Percentiles rank a stretch among this genome's conserved stretches.
Conservation (phyloP, 108 stramenopile species). For the Cyclotella sp. region DNA sequence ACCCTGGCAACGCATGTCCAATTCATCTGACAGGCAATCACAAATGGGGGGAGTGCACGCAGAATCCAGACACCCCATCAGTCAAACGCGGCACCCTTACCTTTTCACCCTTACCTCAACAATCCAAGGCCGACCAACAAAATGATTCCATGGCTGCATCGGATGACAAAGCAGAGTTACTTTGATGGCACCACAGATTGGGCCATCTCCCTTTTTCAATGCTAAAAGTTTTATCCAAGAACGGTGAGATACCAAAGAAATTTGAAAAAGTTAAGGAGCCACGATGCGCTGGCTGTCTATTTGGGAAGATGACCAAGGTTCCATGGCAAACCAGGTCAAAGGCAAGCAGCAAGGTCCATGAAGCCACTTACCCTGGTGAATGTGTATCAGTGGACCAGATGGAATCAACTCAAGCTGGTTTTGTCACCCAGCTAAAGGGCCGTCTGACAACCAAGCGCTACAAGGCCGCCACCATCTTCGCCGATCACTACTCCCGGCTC, state of each 20-base stretch:
- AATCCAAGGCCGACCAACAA: too few relatives aligned
- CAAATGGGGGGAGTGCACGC: slow-evolving; percentile 20
- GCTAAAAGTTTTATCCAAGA: slow-evolving; percentile 1
- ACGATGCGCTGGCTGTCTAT: slow-evolving; percentile 21
- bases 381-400: too few relatives aligned
- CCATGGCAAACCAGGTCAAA: too few relatives aligned
- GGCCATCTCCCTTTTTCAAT: slow-evolving; percentile 1
- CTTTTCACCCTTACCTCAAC: too few relatives aligned
- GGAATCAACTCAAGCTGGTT: too few relatives aligned
- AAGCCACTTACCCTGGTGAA: too few relatives aligned
- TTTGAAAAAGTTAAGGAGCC: slow-evolving; percentile 17
- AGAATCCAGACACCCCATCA: background rate
- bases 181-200: slow-evolving; percentile 18
- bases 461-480: too few relatives aligned
- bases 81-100: too few relatives aligned
- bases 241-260: slow-evolving; percentile 17
- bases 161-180: slow-evolving; percentile 6
- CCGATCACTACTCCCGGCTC: too few relatives aligned
- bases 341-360: too few relatives aligned
- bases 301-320: background rate
- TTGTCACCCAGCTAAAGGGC: too few relatives aligned
- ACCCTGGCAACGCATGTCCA: slow-evolving; percentile 2
- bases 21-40: slow-evolving; percentile 19
- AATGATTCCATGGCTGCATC: background rate
- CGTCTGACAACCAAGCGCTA: too few relatives aligned